Conservation (phyloP, 352 stramenopile species). For the Phytophthora crassamura region DNA sequence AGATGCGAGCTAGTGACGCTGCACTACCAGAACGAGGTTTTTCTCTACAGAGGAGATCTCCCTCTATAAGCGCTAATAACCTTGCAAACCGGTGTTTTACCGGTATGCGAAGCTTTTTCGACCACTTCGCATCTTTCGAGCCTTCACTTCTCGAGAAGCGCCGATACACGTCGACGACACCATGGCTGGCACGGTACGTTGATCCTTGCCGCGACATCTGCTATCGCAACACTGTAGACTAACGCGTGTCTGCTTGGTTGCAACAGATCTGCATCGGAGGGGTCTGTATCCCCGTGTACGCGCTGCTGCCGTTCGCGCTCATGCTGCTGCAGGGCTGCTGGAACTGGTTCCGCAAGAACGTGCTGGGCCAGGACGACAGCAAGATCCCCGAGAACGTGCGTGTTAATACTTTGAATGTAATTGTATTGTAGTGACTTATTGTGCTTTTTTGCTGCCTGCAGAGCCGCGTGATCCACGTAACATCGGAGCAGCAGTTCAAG, state of each 20-base stretch:
- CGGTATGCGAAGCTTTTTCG: conserved; percentile 1
- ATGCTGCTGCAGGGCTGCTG: conserved; percentile 76
- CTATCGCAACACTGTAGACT: no score
- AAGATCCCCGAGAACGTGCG: conserved; percentile 58
- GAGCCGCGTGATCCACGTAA: conserved; percentile 78
- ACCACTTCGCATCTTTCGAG: no score
- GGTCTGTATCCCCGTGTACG: conserved; percentile 81
- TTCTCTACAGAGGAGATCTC: conserved; percentile 3
- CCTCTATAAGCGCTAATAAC: conserved; percentile 33
- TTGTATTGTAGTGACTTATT: neutral
- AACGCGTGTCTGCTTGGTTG: no score
- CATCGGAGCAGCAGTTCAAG: conserved; percentile 73
- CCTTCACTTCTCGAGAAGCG: no score
- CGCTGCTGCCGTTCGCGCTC: conserved; percentile 72
- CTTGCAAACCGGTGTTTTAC: neutral
- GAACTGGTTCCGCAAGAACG: conserved; percentile 74
- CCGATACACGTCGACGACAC: neutral
- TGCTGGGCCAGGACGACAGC: conserved; percentile 60
- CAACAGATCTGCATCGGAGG: conserved; percentile 81
- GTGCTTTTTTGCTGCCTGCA: conserved; percentile 23
- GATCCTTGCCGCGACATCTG: no score
- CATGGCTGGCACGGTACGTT: no score
- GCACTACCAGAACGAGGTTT: conserved; percentile 30
- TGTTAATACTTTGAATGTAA: neutral
- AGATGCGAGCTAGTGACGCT: conserved; percentile 11